Conservation (phyloP, 176 grass and related monocot genomes). For the Carex parvula region DNA sequence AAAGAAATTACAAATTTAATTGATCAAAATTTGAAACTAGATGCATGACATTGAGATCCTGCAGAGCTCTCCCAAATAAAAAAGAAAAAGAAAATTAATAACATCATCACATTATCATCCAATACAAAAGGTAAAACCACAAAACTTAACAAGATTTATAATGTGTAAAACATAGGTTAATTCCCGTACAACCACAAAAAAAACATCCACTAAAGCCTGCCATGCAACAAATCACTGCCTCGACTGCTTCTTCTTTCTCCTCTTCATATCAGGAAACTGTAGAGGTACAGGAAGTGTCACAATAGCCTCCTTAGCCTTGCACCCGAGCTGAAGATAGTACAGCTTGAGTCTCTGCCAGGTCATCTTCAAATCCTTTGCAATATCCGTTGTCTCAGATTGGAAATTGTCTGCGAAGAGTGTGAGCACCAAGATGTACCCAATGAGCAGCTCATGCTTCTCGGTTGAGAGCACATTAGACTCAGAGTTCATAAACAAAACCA, state of each 20-base stretch:
- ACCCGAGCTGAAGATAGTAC: constrained; percentile 78
- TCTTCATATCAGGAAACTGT: constrained; percentile 39
- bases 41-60: not conserved
- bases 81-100: not conserved
- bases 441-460: constrained; percentile 73
- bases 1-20: not conserved
- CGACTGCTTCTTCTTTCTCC: not conserved
- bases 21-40: not conserved
- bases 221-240: constrained; percentile 12
- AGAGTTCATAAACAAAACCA: constrained; percentile 47
- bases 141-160: not conserved
- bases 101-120: not conserved
- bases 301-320: constrained; percentile 26
- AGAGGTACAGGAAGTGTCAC: constrained; percentile 66
- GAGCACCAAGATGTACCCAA: constrained; percentile 82
- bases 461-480: constrained; percentile 42
- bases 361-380: constrained; percentile 81
- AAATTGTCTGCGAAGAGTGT: constrained; percentile 81
- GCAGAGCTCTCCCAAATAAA: not conserved
- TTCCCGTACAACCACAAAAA: not conserved
- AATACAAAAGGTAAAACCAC: not conserved
- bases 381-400: constrained; percentile 45
- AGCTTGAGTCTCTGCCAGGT: constrained; percentile 42
- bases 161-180: not conserved
- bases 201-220: not conserved